A percentile compares a stretch with the other conserved stretches of the same genome.
phyloP scores from a whole-genome alignment of 305 asterid genomes.

The Fraxinus sp. region DNA sequence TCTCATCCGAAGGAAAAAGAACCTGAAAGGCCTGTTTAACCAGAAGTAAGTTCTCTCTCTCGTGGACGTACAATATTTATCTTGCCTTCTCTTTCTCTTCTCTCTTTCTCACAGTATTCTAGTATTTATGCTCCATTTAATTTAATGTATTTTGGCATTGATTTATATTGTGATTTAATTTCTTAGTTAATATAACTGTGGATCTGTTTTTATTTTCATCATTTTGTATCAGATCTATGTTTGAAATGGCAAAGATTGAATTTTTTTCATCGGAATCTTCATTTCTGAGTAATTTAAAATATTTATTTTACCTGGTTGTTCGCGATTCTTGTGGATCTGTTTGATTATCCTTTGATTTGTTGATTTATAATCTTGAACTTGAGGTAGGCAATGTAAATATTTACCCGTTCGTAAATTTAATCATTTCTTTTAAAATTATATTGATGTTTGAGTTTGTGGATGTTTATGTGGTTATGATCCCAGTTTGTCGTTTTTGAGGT shows the following conservation, averaged over 20 bases:
- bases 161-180: not conserved
- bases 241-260: constrained; percentile 27
- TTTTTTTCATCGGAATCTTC: constrained; percentile 32
- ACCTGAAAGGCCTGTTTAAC: constrained; percentile 82
- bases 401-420: not conserved
- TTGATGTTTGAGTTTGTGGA: not conserved
- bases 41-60: constrained; percentile 72
- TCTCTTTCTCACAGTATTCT: constrained; percentile 19
- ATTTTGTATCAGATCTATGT: constrained; percentile 46
- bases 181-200: constrained; percentile 24
- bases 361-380: not conserved
- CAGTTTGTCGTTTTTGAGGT: not conserved
- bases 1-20: constrained; percentile 54
- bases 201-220: constrained; percentile 41
- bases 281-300: constrained; percentile 11
- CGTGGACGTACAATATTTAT: not conserved
- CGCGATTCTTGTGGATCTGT: constrained; percentile 25
- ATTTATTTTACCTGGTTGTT: not conserved
- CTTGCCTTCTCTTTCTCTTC: constrained; percentile 21
- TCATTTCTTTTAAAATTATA: not conserved
- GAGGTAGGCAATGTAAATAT: not conserved
- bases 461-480: not conserved
- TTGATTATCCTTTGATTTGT: constrained; percentile 6
- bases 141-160: constrained; percentile 5
- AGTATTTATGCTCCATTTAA: constrained; percentile 20